A percentile compares a stretch with the other conserved stretches of the same genome.
Conservation (phyloP, 768 basidiomycete genomes). For the Kwoniella bestiolae region DNA sequence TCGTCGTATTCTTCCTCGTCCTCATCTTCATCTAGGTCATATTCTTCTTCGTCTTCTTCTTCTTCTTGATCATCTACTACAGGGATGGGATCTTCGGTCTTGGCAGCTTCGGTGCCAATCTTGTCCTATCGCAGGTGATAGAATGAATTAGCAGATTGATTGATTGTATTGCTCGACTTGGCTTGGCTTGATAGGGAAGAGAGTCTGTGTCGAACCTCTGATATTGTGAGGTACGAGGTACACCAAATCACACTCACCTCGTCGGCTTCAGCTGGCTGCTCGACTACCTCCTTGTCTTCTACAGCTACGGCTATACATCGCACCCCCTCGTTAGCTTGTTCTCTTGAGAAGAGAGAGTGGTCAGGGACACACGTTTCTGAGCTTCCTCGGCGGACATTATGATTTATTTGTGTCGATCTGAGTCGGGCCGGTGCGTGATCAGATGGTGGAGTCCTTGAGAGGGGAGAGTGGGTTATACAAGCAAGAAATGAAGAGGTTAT, state of each 20-base stretch:
- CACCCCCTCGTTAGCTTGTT: not conserved
- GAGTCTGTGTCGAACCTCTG: no score
- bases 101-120: not conserved
- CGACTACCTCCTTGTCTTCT: not conserved
- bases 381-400: slow-evolving; percentile 24
- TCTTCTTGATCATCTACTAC: slow-evolving; percentile 8
- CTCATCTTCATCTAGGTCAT: slow-evolving; percentile 8
- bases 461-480: no score
- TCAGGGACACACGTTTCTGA: slow-evolving; percentile 20
- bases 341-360: not conserved
- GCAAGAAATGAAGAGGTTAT: no score
- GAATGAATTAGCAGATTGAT: no score
- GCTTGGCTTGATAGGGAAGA: no score
- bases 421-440: not conserved
- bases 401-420: not conserved
- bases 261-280: not conserved
- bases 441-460: no score
- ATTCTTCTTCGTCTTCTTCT: slow-evolving; percentile 18
- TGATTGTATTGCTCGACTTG: no score
- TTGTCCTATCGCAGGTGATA: no score
- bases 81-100: not conserved
- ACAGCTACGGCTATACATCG: not conserved
- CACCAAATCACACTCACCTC: not conserved
- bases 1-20: slow-evolving; percentile 7
- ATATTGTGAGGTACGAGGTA: no score